These are phyloP conservation scores for Eutypa lata DNA, from an alignment of 2,329 filamentous ascomycete genomes.

Conservation along the genomic window DNA sequence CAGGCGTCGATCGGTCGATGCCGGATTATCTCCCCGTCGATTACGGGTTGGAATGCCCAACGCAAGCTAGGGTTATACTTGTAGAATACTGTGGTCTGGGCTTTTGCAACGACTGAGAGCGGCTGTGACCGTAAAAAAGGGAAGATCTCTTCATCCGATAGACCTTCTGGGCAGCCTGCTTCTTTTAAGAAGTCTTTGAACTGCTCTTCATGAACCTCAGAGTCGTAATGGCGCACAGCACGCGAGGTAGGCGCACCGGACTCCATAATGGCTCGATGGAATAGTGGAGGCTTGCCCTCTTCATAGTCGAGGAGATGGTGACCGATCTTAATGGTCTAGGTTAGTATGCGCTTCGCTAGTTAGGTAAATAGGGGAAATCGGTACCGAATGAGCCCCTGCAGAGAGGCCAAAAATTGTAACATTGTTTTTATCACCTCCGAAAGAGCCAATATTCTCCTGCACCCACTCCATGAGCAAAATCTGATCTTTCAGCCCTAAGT, in stretches of 20 bases:
- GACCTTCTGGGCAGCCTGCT: conserved; percentile 38
- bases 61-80: conserved; percentile 33
- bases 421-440: conserved; percentile 48
- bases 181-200: conserved; percentile 45
- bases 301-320: conserved; percentile 48
- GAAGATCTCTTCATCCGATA: conserved; percentile 44
- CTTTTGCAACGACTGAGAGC: conserved; percentile 22
- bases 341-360: conserved; percentile 5
- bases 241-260: conserved; percentile 37
- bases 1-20: conserved; percentile 23
- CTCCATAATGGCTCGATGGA: conserved; percentile 36
- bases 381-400: conserved; percentile 50
- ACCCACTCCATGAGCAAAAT: conserved; percentile 50
- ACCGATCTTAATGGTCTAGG: conserved; percentile 40
- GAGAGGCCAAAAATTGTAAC: conserved; percentile 48
- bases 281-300: conserved; percentile 32
- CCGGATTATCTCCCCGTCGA: conserved; percentile 31
- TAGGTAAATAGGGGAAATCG: conserved; percentile 4
- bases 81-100: conserved; percentile 32
- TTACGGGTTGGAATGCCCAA: conserved; percentile 55
- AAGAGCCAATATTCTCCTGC: conserved; percentile 48
- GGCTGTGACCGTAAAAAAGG: conserved; percentile 38
- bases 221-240: conserved; percentile 37
- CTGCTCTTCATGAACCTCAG: conserved; percentile 48
- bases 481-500: conserved; percentile 55